Evolutionary conservation across 2,329 filamentous ascomycete species (phyloP), one percentile per base, ranked within the genome.

Genomic region (Pseudocercospora fuligena): DNA sequence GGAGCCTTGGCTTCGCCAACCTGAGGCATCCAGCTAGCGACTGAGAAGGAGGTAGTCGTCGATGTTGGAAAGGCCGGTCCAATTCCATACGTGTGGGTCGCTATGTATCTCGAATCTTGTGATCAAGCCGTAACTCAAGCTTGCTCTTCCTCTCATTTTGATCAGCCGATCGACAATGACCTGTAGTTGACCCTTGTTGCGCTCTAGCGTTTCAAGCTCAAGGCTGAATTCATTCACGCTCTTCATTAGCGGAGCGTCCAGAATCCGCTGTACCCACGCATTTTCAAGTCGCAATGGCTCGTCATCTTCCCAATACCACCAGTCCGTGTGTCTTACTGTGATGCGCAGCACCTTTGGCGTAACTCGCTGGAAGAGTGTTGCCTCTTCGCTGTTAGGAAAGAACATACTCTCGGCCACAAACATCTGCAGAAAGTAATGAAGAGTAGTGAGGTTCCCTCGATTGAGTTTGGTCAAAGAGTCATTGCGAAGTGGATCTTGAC

Each of bases 51-150:
- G 27, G 27, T 27, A 27, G 0, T 69, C 59, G 5, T 78, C 70
- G 78, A 83, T 81, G 0, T 77, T 78, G n/a, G 82, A 82, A 12
- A 78, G 78, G 0, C 84, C 84, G 1, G 73, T 80, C 84, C 84
- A 86, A 11, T 72, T 71, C 19, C 72, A 80, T 1, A 77, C 72
- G 19, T 76, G 65, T 4, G 72, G 73, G 5, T 59, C 16, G 8
- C 54, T 54, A 2, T 11, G 21, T 4, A 72, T 61, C 11, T 67
- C 65, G 36, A 74, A 66, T 19, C 64, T 62, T 14, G 66, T 69
- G 14, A n/a, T 14, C 36, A 40, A 5, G 14, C 36, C 36, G 16
- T 40, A 14, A 5, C 5, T 40, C 36, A 40, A 40, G 16, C 36
- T 40, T 6, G 36, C 14, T n/a, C 11, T 40, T 5, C 36, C 36